Conservation (phyloP, 2,329 filamentous ascomycete species). For the Penicillium sp. region DNA sequence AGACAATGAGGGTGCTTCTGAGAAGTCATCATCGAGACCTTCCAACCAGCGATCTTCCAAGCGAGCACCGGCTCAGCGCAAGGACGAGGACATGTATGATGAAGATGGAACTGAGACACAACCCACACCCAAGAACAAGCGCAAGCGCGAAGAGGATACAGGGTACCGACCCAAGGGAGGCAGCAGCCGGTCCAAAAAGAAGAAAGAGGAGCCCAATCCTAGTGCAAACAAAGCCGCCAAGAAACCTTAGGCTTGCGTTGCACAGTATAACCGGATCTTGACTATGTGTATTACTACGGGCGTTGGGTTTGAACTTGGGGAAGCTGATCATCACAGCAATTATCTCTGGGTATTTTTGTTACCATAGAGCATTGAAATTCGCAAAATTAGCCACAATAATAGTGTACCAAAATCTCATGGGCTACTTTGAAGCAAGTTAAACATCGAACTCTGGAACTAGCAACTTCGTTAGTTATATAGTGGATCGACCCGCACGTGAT, state of each 20-base stretch:
- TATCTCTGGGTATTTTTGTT: not conserved
- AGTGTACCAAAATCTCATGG: not conserved
- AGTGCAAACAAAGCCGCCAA: constrained; percentile 34
- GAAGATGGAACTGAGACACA: constrained; percentile 46
- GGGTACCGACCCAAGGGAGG: constrained; percentile 51
- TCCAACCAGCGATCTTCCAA: constrained; percentile 46
- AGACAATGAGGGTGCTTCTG: constrained; percentile 60
- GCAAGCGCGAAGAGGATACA: constrained; percentile 51
- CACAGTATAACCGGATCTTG: not conserved
- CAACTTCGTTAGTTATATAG: not conserved
- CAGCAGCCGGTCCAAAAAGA: constrained; percentile 41
- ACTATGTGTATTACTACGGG: constrained; percentile 18
- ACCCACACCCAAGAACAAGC: constrained; percentile 44
- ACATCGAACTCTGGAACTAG: not conserved
- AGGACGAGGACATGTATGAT: constrained; percentile 45
- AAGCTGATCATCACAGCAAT: not conserved
- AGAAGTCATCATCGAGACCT: constrained; percentile 44
- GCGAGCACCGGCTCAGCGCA: constrained; percentile 39
- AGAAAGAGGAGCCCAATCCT: constrained; percentile 42
- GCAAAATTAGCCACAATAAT: not conserved
- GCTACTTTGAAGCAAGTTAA: not conserved
- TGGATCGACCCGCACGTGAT: constrained; percentile 17
- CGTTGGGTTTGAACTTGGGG: constrained; percentile 1
- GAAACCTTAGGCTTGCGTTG: constrained; percentile 21
- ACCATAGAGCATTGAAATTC: not conserved